Base-by-base conservation (phyloP, 208 protist species). In the Leishmania gerbilli region DNA sequence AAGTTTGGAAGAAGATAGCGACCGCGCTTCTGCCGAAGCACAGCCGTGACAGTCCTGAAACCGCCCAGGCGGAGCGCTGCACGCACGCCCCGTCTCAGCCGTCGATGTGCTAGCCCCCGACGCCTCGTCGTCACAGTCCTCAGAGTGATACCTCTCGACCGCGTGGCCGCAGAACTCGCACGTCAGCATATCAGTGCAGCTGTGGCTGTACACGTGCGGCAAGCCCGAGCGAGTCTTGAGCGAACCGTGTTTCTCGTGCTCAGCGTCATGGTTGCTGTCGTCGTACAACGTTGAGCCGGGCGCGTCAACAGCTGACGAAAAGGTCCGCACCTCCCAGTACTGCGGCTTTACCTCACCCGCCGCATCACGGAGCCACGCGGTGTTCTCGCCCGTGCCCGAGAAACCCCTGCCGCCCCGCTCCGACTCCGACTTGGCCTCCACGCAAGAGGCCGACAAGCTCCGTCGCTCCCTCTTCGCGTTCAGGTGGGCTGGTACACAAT, bases 161-260 rank as follows among this genome's bases (percentile, higher is more conserved):
- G 21, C 45, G 11, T 58, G 60, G 53, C 75, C 75, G 11, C 75
- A 79, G 55, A 79, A 79, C 58, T 79, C 75, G 60, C 75, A 79
- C 27, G 40, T 53, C 19, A 58, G 75, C 42, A 69, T 49, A 15
- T 42, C n/a, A 49, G 45, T 11, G 47, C 49, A n/a, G n/a, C 6
- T 21, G 31, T 40, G 49, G 51, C 51, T 31, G 21, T 76, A 31
- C 71, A 76, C 71, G 13, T 58, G 71, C 47, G 51, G 71, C 68
- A 31, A 47, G 68, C 40, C 1, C 3, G 42, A 74, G 27, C 24
- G 45, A 24, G 42, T 31, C 68, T 53, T 42, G 1, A 31, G 19
- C 27, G 11, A 53, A 2, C 68, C 27, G 1, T 49, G 21, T 7
- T 31, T 34, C 42, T 74, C 42, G 45, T 19, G 11, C 68, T 19